phyloP scores from a whole-genome alignment of 345 rosid species.

The Euphorbia tirucalli region DNA sequence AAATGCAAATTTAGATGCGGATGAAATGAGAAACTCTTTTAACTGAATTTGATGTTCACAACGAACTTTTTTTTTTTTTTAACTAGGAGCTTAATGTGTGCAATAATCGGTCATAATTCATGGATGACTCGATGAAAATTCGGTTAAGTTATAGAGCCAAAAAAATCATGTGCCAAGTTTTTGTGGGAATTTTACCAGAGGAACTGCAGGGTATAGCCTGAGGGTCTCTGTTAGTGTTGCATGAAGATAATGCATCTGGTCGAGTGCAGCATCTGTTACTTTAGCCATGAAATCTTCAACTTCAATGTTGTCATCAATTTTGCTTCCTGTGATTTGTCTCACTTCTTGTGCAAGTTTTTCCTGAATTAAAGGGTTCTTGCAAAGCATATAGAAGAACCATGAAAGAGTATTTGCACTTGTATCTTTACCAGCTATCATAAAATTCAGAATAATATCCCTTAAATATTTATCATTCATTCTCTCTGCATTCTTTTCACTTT shows the following conservation, averaged over 20 bases:
- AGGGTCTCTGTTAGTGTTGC: constrained; percentile 75
- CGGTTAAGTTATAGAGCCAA: too few relatives aligned
- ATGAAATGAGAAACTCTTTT: too few relatives aligned
- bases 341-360: constrained; percentile 63
- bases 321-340: constrained; percentile 30
- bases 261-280: constrained; percentile 43
- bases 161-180: too few relatives aligned
- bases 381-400: constrained; percentile 77
- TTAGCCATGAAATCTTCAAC: constrained; percentile 39
- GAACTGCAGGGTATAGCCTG: constrained; percentile 67
- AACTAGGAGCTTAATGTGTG: too few relatives aligned
- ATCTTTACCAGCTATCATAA: constrained; percentile 78
- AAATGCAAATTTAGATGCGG: too few relatives aligned
- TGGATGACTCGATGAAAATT: too few relatives aligned
- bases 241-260: constrained; percentile 73
- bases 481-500: constrained; percentile 55
- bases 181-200: constrained; percentile 36
- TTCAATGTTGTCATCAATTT: constrained; percentile 19
- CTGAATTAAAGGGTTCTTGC: constrained; percentile 66
- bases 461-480: constrained; percentile 56
- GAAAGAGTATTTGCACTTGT: constrained; percentile 52
- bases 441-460: constrained; percentile 64
- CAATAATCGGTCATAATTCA: too few relatives aligned
- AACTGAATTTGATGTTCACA: too few relatives aligned
- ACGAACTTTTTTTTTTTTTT: background rate